Conservation (phyloP, 805 yeast species). For the Kazachstania kunashirensis region DNA sequence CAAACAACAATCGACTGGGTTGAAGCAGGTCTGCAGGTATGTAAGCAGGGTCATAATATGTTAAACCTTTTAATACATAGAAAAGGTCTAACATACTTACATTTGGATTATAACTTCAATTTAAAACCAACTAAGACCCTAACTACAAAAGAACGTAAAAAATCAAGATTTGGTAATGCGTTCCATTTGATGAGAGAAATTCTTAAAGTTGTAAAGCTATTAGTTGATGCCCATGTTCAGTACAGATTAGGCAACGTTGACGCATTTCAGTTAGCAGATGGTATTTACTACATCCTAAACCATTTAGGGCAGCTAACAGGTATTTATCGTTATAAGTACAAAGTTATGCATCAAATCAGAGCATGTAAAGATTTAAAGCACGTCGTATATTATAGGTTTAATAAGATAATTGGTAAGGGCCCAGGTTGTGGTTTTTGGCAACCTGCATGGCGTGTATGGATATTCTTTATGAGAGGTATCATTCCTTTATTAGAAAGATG, state of each 20-base stretch:
- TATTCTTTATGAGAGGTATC: conserved; percentile 81
- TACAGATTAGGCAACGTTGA: conserved; percentile 83
- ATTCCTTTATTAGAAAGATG: conserved; percentile 89
- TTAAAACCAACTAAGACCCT: conserved; percentile 92
- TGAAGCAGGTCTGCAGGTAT: conserved; percentile 92
- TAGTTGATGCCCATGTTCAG: conserved; percentile 92
- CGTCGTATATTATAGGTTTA: conserved; percentile 77
- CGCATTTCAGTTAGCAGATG: conserved; percentile 92
- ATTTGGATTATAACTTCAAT: conserved; percentile 90
- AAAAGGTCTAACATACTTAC: conserved; percentile 83
- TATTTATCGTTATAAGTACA: conserved; percentile 90
- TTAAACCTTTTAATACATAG: conserved; percentile 80
- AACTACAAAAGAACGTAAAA: conserved; percentile 91
- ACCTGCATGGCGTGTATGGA: conserved; percentile 97
- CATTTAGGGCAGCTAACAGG: conserved; percentile 96
- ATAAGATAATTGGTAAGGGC: conserved; percentile 83
- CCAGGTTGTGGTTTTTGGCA: conserved; percentile 99
- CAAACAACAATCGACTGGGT: conserved; percentile 95
- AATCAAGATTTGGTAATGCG: conserved; percentile 92
- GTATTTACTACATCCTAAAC: conserved; percentile 77
- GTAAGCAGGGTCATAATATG: conserved; percentile 92
- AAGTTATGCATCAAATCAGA: conserved; percentile 95
- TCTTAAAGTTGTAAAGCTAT: conserved; percentile 65
- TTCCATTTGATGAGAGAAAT: conserved; percentile 91
- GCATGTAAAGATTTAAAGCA: conserved; percentile 94